These are phyloP conservation scores for Fraxinus ornus DNA, from an alignment of 305 asterid genomes.

Conservation along the genomic window DNA sequence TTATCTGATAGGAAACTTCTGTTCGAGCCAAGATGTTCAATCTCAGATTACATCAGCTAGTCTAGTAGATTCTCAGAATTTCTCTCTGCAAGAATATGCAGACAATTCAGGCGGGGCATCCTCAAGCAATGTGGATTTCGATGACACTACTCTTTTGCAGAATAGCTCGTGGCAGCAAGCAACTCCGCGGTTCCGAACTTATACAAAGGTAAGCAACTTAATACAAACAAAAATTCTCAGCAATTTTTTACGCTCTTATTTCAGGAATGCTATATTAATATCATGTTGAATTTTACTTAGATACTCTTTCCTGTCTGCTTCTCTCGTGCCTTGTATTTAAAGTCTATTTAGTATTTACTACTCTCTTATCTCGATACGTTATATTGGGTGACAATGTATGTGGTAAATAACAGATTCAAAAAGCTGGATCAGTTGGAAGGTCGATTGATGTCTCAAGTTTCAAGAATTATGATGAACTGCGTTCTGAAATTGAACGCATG, in stretches of 20 bases:
- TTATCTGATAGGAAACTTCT: constrained; percentile 60
- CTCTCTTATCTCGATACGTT: background rate
- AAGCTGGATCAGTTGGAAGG: constrained; percentile 91
- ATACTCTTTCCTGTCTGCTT: background rate
- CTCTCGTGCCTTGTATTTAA: background rate
- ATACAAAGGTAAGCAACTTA: constrained; percentile 59
- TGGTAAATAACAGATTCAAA: constrained; percentile 58
- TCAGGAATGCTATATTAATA: background rate
- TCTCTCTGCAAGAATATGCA: constrained; percentile 76
- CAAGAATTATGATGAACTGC: constrained; percentile 68
- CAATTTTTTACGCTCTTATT: background rate
- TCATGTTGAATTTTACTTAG: background rate
- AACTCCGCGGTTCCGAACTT: constrained; percentile 78
- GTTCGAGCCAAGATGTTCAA: constrained; percentile 78
- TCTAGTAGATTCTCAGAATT: constrained; percentile 72
- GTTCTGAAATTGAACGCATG: constrained; percentile 77
- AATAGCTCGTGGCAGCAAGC: constrained; percentile 72
- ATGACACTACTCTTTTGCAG: constrained; percentile 62
- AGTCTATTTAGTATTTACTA: background rate
- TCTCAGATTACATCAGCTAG: constrained; percentile 90
- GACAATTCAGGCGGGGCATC: constrained; percentile 89
- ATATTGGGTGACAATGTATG: background rate
- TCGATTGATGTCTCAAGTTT: constrained; percentile 84
- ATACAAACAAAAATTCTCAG: background rate
- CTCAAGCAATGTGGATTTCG: constrained; percentile 83